Percentiles rank a stretch among this genome's conserved stretches.
phyloP scores from a whole-genome alignment of 2,329 filamentous ascomycete species.

The Botrytis galanthina region DNA sequence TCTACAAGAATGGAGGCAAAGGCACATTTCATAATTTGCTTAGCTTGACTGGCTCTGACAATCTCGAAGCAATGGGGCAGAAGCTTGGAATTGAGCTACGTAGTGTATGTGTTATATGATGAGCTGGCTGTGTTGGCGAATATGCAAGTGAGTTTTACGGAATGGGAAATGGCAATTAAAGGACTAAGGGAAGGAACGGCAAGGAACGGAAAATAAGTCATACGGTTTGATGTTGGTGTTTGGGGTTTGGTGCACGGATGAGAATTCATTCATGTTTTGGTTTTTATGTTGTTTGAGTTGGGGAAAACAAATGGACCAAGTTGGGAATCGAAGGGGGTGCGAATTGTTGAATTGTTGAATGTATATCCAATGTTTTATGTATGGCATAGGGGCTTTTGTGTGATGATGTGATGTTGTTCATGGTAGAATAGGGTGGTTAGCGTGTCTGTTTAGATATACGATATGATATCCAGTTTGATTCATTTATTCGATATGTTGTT shows the following conservation, averaged over 20 bases:
- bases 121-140: neutral
- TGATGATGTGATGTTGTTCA: neutral
- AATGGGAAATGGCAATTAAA: neutral
- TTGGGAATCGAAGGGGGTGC: neutral
- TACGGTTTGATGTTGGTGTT: constrained; percentile 12
- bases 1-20: neutral
- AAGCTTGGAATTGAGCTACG: neutral
- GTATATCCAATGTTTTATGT: constrained; percentile 13
- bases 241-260: neutral
- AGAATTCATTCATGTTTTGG: neutral
- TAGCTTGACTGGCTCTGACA: neutral
- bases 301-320: neutral
- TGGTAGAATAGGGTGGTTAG: neutral
- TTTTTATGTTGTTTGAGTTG: neutral
- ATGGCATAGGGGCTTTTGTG: neutral
- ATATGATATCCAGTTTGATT: neutral
- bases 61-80: neutral
- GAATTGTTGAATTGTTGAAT: neutral
- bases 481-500: neutral
- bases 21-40: neutral
- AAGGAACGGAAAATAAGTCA: constrained; percentile 5
- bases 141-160: neutral
- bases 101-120: neutral
- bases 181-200: neutral
- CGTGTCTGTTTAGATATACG: neutral